A percentile compares a stretch with the other conserved stretches of the same genome.
Conservation (phyloP, 169 alveolate genomes). For the Plasmodium vivax region DNA sequence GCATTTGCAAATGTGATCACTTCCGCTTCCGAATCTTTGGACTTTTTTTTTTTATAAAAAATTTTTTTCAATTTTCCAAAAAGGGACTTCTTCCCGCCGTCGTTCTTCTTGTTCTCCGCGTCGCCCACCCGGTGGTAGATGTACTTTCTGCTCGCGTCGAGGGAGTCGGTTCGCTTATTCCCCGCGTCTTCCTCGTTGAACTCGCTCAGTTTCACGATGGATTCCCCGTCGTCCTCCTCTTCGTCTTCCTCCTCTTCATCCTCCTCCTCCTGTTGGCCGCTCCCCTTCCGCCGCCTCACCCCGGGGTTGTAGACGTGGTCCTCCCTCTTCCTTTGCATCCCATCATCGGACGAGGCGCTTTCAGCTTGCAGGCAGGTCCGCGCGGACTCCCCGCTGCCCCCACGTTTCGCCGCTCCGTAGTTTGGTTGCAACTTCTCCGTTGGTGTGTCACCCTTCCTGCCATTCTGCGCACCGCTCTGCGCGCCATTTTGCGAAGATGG, state of each 20-base stretch:
- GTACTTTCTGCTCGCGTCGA: background rate
- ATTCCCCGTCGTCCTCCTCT: conserved; percentile 1
- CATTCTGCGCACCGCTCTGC: background rate
- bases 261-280: background rate
- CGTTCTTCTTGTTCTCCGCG: background rate
- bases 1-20: background rate
- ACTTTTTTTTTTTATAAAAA: conserved; percentile 45
- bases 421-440: background rate
- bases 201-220: conserved; percentile 27
- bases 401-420: background rate
- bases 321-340: background rate
- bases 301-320: background rate
- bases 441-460: background rate
- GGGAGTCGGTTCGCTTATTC: background rate
- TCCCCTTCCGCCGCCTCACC: background rate
- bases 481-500: background rate
- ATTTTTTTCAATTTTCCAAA: conserved; percentile 43
- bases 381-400: background rate
- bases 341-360: background rate
- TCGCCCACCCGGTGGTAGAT: background rate
- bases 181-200: conserved; percentile 12
- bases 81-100: conserved; percentile 10
- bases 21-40: background rate
- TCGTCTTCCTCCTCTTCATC: background rate
- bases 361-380: background rate